Base-by-base conservation (phyloP, 352 stramenopile genomes). In the Pythium rishiriense region DNA sequence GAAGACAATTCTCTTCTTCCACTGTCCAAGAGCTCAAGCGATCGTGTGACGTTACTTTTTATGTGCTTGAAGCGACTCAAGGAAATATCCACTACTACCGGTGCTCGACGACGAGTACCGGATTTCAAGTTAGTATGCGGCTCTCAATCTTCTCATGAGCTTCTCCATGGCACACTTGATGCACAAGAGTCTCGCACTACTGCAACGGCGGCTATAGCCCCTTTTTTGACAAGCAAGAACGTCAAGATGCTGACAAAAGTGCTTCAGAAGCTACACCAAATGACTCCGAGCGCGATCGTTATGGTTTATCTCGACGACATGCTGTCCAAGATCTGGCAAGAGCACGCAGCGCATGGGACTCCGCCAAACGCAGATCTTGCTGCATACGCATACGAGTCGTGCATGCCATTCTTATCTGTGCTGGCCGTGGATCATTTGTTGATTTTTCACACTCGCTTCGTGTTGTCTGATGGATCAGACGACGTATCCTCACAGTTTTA, bases 41-140 rank as follows among this genome's bases (percentile, higher is more conserved):
- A 91, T 55, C 81, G 81, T 25, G 66, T 87, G 17, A 86, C 81
- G 5, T 62, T 93, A 6, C 48, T 93, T 21, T 91, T 93, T 52
- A 81, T 91, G 83, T 93, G 85, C 33, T 54, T 91, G 28, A 93
- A 93, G 57, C 84, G 85, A 2, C 51, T 91, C 3, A 91, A 87
- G 56, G 81, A 91, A 5, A 64, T 86, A 12, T 64, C 53, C 0
- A 24, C 62, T 71, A 29, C 69, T 0, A 21, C 61, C 0, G 51
- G 63, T 11, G 49, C 70, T 3, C 15, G 48, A 0, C 15, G 48
- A 0, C 51, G 78, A 24, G 8, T 25, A 6, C 59, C 61, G 15
- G 73, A 92, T 52, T 80, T 90, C 48, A 93, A 93, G 63, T 65
- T 77, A 14, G 68, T 93, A 0, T 80, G 78, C 50, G 72, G 67